Base-by-base conservation (phyloP, 352 stramenopile species). In the Lagenidium giganteum region DNA sequence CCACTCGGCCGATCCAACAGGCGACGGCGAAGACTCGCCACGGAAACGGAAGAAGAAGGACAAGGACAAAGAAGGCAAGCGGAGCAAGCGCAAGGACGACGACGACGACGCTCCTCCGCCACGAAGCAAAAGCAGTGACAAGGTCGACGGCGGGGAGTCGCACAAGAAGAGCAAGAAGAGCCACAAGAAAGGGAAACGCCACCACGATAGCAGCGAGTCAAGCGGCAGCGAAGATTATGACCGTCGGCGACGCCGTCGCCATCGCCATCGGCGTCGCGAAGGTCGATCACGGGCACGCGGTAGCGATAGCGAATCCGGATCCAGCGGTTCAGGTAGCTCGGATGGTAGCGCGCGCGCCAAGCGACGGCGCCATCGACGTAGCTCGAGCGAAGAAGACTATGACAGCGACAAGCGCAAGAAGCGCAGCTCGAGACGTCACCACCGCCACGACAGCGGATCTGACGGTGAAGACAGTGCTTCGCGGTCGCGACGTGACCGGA, bases 11-110 rank as follows among this genome's bases (percentile, higher is more conserved):
- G 54, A 66, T 11, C 50, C 63, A 14, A 54, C 68, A 33, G 47
- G 28, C 13, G 53, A 29, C 1, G 24, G 2, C 11, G 31, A 20
- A 1, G 67, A 83, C 16, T 79, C 69, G 32, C 67, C 74, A 7
- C 67, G 64, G 12, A 87, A 86, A 46, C 76, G 65, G 31, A 83
- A 82, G 52, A 86, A 87, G 42, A 86, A 86, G 28, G 54, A 47
- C 13, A 53, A 56, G 30, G 68, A 40, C n/a, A 36, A 35, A n/a
- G 29, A 29, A 11, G 53, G 58, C 28, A 45, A 84, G 17, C 70
- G 64, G 23, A 59, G 30, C 20, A 47, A 69, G 16, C 66, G 65
- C 46, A 66, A 63, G 20, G 46, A 51, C 27, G 55, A 41, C 12
- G 42, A 58, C 24, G 54, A 59, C 17, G 63, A 73, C 3, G 48